phyloP scores from a whole-genome alignment of 148 eudicot genomes.

The Mesembryanthemum crystallinum region DNA sequence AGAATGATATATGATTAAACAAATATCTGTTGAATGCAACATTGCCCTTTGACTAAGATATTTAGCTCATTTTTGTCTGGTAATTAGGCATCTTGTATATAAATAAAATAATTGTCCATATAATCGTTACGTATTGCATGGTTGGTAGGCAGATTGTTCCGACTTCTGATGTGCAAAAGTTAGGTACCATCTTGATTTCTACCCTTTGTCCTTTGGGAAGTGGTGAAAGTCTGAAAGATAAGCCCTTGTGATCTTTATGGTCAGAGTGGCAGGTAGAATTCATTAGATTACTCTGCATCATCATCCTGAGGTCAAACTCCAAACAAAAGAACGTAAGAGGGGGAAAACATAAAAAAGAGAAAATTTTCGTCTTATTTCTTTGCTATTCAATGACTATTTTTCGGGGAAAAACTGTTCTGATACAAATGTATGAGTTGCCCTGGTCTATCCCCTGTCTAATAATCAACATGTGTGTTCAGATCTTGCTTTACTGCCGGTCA shows the following conservation, averaged over 20 bases:
- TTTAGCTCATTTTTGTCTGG: slow-evolving; percentile 1
- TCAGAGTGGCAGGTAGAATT: not conserved
- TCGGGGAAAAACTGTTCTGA: not conserved
- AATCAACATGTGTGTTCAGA: slow-evolving; percentile 35
- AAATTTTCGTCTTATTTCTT: not conserved
- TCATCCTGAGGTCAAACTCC: not conserved
- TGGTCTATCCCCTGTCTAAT: slow-evolving; percentile 5
- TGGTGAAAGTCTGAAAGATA: not conserved
- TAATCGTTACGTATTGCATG: not conserved
- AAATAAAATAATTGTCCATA: not conserved
- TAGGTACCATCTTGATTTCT: not conserved
- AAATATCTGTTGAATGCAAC: not conserved
- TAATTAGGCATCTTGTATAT: not conserved
- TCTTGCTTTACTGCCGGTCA: slow-evolving; percentile 86
- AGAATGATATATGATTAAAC: not conserved
- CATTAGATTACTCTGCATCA: not conserved
- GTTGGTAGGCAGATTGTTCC: not conserved
- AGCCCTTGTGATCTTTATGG: too few species aligned
- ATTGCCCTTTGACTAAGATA: not conserved
- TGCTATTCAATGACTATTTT: not conserved
- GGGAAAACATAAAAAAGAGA: not conserved
- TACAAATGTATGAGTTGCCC: too few species aligned
- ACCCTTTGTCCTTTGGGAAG: not conserved
- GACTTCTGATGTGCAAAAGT: not conserved
- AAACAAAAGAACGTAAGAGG: not conserved